Percentiles rank a stretch among this genome's conserved stretches.
Conservation (phyloP, 1,284 basidiomycete genomes). For the Moniliella sp. region DNA sequence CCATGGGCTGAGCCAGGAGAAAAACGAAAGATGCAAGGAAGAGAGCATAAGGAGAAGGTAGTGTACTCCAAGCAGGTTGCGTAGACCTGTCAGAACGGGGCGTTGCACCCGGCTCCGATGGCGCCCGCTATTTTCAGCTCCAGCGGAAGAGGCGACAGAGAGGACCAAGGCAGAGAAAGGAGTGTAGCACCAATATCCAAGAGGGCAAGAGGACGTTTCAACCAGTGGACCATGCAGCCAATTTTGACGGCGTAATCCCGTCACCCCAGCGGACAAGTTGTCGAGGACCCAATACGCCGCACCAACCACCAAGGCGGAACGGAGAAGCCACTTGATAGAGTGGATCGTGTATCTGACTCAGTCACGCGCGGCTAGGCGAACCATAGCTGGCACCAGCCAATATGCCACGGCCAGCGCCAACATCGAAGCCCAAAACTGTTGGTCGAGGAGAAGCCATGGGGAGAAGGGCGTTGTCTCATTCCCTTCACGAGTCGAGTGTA, state of each 20-base stretch:
- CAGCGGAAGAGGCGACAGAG: conserved; percentile 7
- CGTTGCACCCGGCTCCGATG: background rate
- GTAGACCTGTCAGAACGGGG: conserved; percentile 60
- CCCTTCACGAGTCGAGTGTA: too few species aligned
- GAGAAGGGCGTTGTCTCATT: too few species aligned
- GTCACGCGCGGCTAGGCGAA: background rate
- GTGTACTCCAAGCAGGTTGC: conserved; percentile 67
- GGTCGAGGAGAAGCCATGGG: too few species aligned
- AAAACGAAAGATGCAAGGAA: conserved; percentile 47
- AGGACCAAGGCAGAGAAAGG: background rate
- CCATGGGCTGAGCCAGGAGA: conserved; percentile 52
- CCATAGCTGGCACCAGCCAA: too few species aligned
- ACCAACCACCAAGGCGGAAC: background rate
- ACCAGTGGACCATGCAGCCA: too few species aligned
- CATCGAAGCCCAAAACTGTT: too few species aligned
- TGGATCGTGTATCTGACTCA: background rate
- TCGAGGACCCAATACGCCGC: background rate
- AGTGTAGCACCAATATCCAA: background rate
- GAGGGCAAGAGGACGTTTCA: background rate
- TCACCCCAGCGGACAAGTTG: too few species aligned
- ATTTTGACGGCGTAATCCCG: too few species aligned
- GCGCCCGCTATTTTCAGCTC: conserved; percentile 5
- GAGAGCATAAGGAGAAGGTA: conserved; percentile 64
- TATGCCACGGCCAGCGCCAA: too few species aligned
- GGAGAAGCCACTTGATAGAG: background rate